A percentile compares a stretch with the other conserved stretches of the same genome.
Conservation (phyloP, 2,329 filamentous ascomycete genomes). For the Juglanconis oblonga region DNA sequence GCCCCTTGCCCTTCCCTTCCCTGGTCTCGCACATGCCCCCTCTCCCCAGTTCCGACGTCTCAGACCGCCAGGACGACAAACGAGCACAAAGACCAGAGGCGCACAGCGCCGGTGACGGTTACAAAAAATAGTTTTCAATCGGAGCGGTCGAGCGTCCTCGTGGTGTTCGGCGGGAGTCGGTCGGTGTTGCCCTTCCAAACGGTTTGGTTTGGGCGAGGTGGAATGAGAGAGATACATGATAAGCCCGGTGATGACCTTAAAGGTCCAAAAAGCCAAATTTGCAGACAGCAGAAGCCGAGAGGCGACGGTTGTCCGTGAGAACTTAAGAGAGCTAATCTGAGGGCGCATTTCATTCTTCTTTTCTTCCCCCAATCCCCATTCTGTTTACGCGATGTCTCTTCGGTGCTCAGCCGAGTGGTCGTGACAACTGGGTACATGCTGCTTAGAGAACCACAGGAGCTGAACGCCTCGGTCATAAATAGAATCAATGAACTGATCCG, state of each 20-base stretch:
- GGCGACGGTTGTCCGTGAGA: conserved; percentile 35
- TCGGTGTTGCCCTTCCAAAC: not conserved
- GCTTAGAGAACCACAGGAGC: no score
- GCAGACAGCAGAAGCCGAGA: conserved; percentile 32
- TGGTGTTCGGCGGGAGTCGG: not conserved
- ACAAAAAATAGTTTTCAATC: conserved; percentile 39
- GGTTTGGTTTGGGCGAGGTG: not conserved
- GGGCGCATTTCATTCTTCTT: conserved; percentile 23
- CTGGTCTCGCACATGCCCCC: no score
- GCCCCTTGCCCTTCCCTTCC: not conserved
- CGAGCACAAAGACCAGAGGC: conserved; percentile 12
- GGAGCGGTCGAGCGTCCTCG: conserved; percentile 25
- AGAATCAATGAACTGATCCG: no score
- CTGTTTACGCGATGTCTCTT: not conserved
- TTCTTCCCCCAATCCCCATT: not conserved
- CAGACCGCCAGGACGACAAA: conserved; percentile 25
- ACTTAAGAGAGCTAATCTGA: conserved; percentile 42
- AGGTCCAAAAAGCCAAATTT: conserved; percentile 41
- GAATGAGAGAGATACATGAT: not conserved
- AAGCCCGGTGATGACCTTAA: conserved; percentile 34
- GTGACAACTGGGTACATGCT: no score
- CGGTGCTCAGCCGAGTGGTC: not conserved
- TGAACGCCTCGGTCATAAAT: no score
- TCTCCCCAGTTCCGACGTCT: no score
- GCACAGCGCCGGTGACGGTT: conserved; percentile 22